Conservation (phyloP, 805 yeast species). For the Wickerhamomyces chaumierensis region DNA sequence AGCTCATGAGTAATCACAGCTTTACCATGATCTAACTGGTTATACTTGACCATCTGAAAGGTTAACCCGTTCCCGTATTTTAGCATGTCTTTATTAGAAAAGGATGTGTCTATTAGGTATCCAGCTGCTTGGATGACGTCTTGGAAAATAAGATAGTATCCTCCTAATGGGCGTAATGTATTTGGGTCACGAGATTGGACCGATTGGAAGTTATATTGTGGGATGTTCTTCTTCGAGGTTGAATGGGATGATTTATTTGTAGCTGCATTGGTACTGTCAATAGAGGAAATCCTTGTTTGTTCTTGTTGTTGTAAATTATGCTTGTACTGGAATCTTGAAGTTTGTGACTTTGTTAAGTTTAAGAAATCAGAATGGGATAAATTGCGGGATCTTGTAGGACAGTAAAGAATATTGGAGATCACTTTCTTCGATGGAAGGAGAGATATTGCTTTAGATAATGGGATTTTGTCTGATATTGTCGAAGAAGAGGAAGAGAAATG, state of each 20-base stretch:
- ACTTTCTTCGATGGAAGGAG: background rate
- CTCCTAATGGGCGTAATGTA: conserved; percentile 31
- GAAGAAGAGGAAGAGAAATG: background rate
- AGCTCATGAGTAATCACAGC: background rate
- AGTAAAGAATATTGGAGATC: too few relatives aligned
- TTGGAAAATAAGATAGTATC: conserved; percentile 44
- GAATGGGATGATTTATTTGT: background rate
- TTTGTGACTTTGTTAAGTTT: background rate
- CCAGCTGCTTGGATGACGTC: conserved; percentile 35
- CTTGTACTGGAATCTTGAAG: too few relatives aligned
- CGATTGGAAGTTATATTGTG: conserved; percentile 20
- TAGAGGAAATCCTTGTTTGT: background rate
- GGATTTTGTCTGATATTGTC: too few relatives aligned
- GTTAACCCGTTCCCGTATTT: conserved; percentile 39
- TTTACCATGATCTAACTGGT: conserved; percentile 1
- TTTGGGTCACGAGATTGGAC: conserved; percentile 38
- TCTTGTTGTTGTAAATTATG: background rate
- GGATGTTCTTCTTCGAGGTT: background rate
- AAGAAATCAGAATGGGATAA: background rate
- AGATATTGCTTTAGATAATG: background rate
- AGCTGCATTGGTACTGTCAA: too few relatives aligned
- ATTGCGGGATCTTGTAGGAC: background rate
- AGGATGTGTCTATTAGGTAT: conserved; percentile 37
- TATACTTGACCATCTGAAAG: conserved; percentile 31
- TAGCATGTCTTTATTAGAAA: conserved; percentile 28